Evolutionary conservation across 139 green algal genomes (phyloP), one percentile per base, ranked within the genome.

Genomic region (Diplosphaera chodatii): DNA sequence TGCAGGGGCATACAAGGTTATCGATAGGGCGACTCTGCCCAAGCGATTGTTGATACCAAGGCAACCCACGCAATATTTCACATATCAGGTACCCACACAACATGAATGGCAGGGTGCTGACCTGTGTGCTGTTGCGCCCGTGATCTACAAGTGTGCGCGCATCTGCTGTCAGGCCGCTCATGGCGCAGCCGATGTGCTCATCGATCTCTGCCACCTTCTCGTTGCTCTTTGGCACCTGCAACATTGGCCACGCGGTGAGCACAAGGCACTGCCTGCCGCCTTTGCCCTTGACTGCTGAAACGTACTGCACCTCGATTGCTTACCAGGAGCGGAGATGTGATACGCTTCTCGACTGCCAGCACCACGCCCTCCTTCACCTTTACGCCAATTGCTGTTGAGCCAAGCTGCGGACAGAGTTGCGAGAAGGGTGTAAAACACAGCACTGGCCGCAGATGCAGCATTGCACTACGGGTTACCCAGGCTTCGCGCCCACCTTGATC

Each of bases 201-300:
- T 99, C 96, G 13, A 99, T 92, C 82, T 99, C 95, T 77, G 95
- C 85, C 6, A 97, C 85, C 76, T 99, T 99, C 65, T 99, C 88
- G 56, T 98, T 96, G 77, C 86, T 96, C 68, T 63, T 85, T 5
- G 94, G 94, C 75, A 97, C 94, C 92, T 97, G 82, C 23, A 72
- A n/a, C n/a, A n/a, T n/a, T n/a, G n/a, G n/a, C n/a, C n/a, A n/a
- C n/a, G n/a, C n/a, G n/a, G n/a, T n/a, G n/a, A n/a, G n/a, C n/a
- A n/a, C n/a, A n/a, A n/a, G n/a, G n/a, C n/a, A n/a, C n/a, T n/a
- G n/a, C n/a, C n/a, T n/a, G n/a, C n/a, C n/a, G n/a, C n/a, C n/a
- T n/a, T n/a, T n/a, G n/a, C n/a, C n/a, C n/a, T n/a, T n/a, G n/a
- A n/a, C n/a, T n/a, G n/a, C n/a, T n/a, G n/a, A n/a, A n/a, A n/a